These are phyloP conservation scores for Zangia roseola DNA, from an alignment of 768 basidiomycete genomes.

Conservation along the genomic window DNA sequence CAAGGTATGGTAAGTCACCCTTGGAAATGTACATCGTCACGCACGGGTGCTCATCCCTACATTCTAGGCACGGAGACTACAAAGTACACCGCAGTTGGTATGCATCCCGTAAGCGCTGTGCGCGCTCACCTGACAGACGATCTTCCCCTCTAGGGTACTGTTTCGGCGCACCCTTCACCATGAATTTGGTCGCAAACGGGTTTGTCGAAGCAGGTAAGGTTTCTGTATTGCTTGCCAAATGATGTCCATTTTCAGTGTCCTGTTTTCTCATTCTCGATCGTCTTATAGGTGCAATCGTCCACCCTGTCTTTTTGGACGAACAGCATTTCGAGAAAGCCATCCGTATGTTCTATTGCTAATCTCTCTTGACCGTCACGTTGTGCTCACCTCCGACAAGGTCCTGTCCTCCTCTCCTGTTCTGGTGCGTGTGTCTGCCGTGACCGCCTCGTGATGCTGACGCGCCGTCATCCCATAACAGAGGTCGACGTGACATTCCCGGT, in stretches of 20 bases:
- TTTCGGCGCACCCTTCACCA: conserved; percentile 50
- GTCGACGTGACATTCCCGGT: conserved; percentile 49
- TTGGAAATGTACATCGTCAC: too few species aligned
- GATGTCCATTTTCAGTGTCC: too few species aligned
- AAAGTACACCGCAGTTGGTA: conserved; percentile 45
- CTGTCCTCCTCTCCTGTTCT: conserved; percentile 23
- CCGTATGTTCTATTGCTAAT: conserved; percentile 31
- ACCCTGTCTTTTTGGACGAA: conserved; percentile 52
- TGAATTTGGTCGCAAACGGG: conserved; percentile 44
- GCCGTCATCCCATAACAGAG: conserved; percentile 36
- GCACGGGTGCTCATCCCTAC: too few species aligned
- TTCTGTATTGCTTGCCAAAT: too few species aligned
- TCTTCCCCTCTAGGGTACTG: conserved; percentile 45
- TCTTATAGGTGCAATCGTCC: conserved; percentile 46
- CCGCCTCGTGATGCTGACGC: neutral
- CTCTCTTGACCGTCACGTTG: neutral
- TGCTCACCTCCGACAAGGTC: conserved; percentile 10
- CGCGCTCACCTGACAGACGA: too few species aligned
- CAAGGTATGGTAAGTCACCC: conserved; percentile 40
- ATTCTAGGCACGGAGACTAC: conserved; percentile 31
- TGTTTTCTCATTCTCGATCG: neutral
- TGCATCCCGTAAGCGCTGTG: conserved; percentile 3
- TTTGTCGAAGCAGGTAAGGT: conserved; percentile 47
- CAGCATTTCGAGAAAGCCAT: conserved; percentile 48
- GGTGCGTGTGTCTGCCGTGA: conserved; percentile 9